A percentile compares a stretch with the other conserved stretches of the same genome.
These are phyloP conservation scores for Orbilia ellipsospora DNA, from an alignment of 2,329 filamentous ascomycete species.

Conservation along the genomic window DNA sequence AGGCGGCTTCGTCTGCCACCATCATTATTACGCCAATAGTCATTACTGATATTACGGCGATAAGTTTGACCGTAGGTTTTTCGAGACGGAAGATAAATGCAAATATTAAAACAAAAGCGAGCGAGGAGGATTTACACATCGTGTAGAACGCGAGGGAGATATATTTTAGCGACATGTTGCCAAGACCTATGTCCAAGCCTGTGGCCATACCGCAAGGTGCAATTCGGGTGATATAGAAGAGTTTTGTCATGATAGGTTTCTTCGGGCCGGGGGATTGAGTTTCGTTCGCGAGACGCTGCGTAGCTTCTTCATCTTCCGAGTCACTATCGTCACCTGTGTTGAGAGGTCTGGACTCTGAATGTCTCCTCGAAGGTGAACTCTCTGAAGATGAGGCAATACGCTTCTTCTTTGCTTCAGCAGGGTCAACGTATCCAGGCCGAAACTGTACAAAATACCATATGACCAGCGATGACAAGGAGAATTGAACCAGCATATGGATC, in stretches of 20 bases:
- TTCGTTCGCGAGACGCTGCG: slow-evolving; percentile 44
- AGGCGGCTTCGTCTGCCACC: slow-evolving; percentile 94
- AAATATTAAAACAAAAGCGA: slow-evolving; percentile 94
- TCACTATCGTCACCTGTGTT: slow-evolving; percentile 31
- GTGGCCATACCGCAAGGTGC: slow-evolving; percentile 92
- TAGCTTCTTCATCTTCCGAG: slow-evolving; percentile 56
- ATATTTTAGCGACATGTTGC: slow-evolving; percentile 94
- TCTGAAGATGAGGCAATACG: slow-evolving; percentile 64
- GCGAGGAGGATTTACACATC: slow-evolving; percentile 92
- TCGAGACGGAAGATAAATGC: slow-evolving; percentile 95
- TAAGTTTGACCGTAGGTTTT: slow-evolving; percentile 83
- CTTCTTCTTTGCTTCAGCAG: slow-evolving; percentile 58
- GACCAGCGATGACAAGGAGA: slow-evolving; percentile 78
- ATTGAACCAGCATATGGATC: slow-evolving; percentile 95
- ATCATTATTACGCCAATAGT: slow-evolving; percentile 95
- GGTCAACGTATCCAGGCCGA: slow-evolving; percentile 69
- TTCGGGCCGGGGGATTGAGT: slow-evolving; percentile 57
- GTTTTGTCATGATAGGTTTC: slow-evolving; percentile 76
- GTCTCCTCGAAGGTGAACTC: slow-evolving; percentile 67
- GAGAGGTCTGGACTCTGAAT: slow-evolving; percentile 64
- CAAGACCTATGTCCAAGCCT: slow-evolving; percentile 92
- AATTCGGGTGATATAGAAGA: slow-evolving; percentile 92
- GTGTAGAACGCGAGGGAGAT: slow-evolving; percentile 97
- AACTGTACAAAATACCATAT: slow-evolving; percentile 85
- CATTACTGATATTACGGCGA: slow-evolving; percentile 90